These are phyloP conservation scores for Dendrothele bispora DNA, from an alignment of 768 basidiomycete genomes.

Conservation along the genomic window DNA sequence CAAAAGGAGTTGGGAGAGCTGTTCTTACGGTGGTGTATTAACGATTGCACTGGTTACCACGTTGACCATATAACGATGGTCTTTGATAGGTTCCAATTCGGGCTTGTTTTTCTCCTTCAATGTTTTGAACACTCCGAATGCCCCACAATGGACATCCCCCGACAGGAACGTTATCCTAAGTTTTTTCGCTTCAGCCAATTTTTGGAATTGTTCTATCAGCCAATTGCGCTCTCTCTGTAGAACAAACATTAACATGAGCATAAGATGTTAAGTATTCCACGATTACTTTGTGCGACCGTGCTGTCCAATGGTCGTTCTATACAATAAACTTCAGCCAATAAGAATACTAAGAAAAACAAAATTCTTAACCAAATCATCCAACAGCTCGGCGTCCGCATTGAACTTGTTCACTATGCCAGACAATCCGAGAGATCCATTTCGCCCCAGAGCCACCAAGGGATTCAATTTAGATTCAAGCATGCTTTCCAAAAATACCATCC, in stretches of 20 bases:
- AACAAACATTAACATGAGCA: conserved; percentile 1
- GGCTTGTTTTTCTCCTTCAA: conserved; percentile 48
- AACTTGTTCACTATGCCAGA: conserved; percentile 87
- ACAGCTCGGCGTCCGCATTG: conserved; percentile 87
- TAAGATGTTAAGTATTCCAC: background rate
- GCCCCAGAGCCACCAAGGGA: conserved; percentile 76
- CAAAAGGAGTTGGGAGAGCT: background rate
- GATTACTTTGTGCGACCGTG: conserved; percentile 70
- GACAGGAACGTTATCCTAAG: conserved; percentile 83
- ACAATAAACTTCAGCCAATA: background rate
- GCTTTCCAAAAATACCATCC: conserved; percentile 85
- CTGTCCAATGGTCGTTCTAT: conserved; percentile 93
- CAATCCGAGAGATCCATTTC: conserved; percentile 63
- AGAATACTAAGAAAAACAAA: conserved; percentile 16
- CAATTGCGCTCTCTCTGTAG: conserved; percentile 86
- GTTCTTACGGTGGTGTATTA: conserved; percentile 81
- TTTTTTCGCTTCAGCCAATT: conserved; percentile 58
- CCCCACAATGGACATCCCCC: conserved; percentile 93
- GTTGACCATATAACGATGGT: conserved; percentile 91
- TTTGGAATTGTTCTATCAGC: conserved; percentile 79
- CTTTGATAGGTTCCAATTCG: conserved; percentile 52
- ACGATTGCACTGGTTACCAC: conserved; percentile 92
- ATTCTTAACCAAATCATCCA: conserved; percentile 95
- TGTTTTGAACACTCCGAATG: conserved; percentile 78
- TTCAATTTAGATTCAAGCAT: conserved; percentile 82